phyloP scores from a whole-genome alignment of 2,329 filamentous ascomycete species.

The Endocalyx cinctus region DNA sequence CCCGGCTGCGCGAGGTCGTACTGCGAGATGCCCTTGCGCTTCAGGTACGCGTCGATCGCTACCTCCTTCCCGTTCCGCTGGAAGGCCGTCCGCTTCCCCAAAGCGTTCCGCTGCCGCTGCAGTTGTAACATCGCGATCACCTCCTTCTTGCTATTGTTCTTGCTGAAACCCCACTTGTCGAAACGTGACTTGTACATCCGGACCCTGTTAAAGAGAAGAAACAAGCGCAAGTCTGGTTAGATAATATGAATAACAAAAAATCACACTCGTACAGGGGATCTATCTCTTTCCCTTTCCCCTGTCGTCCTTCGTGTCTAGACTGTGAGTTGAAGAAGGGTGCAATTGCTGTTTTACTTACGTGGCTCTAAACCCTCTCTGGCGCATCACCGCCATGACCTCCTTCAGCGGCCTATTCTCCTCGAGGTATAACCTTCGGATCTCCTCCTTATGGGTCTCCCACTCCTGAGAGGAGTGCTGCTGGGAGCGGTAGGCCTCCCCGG shows the following conservation, averaged over 20 bases:
- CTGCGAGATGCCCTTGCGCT: constrained; percentile 49
- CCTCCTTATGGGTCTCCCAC: constrained; percentile 44
- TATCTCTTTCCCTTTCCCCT: too few relatives aligned
- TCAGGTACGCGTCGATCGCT: constrained; percentile 47
- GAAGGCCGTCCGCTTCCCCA: constrained; percentile 49
- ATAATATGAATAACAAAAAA: constrained; percentile 3
- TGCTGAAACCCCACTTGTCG: constrained; percentile 51
- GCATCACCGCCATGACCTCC: constrained; percentile 49
- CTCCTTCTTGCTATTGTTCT: constrained; percentile 51
- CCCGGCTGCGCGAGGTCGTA: constrained; percentile 38
- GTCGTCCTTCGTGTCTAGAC: not conserved
- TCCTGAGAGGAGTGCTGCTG: constrained; percentile 24
- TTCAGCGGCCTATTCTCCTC: constrained; percentile 48
- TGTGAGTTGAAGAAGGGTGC: not conserved
- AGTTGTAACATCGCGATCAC: constrained; percentile 46
- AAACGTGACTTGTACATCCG: constrained; percentile 55
- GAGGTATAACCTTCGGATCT: constrained; percentile 41
- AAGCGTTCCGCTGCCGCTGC: constrained; percentile 48
- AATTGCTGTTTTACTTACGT: constrained; percentile 33
- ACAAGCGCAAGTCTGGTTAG: constrained; percentile 12
- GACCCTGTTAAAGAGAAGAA: constrained; percentile 28
- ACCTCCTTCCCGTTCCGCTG: constrained; percentile 49
- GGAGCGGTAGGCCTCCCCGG: constrained; percentile 24
- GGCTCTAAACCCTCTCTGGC: constrained; percentile 43
- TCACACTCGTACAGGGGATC: constrained; percentile 6